A percentile compares a stretch with the other conserved stretches of the same genome.
These are phyloP conservation scores for Gossypium turneri DNA, from an alignment of 345 rosid species.

Conservation along the genomic window DNA sequence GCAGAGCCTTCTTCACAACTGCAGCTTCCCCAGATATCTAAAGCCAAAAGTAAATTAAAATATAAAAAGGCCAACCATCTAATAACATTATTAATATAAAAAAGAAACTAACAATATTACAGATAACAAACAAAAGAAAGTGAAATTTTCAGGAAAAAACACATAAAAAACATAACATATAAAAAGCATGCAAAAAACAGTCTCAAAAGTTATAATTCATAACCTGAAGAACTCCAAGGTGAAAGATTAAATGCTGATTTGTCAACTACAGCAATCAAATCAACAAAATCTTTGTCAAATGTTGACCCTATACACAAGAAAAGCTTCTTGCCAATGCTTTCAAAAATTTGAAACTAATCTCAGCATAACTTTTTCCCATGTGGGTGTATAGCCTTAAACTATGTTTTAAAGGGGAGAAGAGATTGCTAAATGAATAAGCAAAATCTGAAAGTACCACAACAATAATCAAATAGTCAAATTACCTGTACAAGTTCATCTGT, in stretches of 20 bases:
- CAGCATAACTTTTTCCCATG: not conserved
- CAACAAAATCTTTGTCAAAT: not conserved
- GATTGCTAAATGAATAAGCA: not conserved
- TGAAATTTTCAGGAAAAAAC: not conserved
- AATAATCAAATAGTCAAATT: conserved; percentile 2
- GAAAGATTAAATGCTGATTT: not conserved
- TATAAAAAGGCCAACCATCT: not conserved
- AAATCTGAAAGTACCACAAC: not conserved
- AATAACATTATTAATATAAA: not conserved
- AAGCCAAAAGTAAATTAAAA: conserved; percentile 7
- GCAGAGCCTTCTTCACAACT: conserved; percentile 79
- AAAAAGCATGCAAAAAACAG: not conserved
- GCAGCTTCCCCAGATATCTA: conserved; percentile 84
- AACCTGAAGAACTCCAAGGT: not conserved
- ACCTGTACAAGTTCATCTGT: conserved; percentile 98
- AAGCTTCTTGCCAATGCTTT: not conserved
- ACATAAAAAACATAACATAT: not conserved
- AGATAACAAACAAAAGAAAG: not conserved
- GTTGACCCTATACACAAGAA: not conserved
- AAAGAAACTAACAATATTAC: not conserved
- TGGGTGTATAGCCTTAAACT: not conserved
- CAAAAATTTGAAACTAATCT: not conserved
- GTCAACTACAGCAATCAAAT: not conserved
- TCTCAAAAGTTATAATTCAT: not conserved
- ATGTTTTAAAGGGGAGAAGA: not conserved